phyloP scores from a whole-genome alignment of 164 flowering plant genomes.

The Tetracentron sinense region DNA sequence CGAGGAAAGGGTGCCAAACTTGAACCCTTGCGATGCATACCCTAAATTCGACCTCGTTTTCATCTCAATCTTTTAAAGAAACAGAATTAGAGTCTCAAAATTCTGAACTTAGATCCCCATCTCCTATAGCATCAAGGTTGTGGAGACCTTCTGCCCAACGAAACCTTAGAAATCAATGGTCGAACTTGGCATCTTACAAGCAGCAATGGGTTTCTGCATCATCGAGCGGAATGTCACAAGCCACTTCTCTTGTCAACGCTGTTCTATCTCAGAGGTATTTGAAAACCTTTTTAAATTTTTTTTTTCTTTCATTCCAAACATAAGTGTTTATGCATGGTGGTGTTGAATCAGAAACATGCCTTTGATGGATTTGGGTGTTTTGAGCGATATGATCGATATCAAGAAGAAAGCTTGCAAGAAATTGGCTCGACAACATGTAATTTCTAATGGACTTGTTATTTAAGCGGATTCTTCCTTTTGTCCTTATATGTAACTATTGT shows the following conservation, averaged over 20 bases:
- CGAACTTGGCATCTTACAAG: constrained; percentile 45
- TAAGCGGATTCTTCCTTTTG: too few species aligned
- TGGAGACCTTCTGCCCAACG: constrained; percentile 91
- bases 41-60: constrained; percentile 3
- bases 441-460: too few species aligned
- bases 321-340: not conserved
- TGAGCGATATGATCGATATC: constrained; percentile 58
- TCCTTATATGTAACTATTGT: not conserved
- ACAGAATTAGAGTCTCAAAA: constrained; percentile 6
- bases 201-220: constrained; percentile 57
- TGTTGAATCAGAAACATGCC: constrained; percentile 43
- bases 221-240: constrained; percentile 56
- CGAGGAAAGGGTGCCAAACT: too few species aligned
- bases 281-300: not conserved
- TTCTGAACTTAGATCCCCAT: constrained; percentile 19
- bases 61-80: not conserved
- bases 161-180: constrained; percentile 85
- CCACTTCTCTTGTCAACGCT: constrained; percentile 66
- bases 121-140: constrained; percentile 37
- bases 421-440: constrained; percentile 56
- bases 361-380: constrained; percentile 60
- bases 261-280: constrained; percentile 56
- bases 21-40: constrained; percentile 5
- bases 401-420: constrained; percentile 43
- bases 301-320: not conserved